Conservation (phyloP, 2,329 filamentous ascomycete species). For the Akanthomyces uredinophilus region DNA sequence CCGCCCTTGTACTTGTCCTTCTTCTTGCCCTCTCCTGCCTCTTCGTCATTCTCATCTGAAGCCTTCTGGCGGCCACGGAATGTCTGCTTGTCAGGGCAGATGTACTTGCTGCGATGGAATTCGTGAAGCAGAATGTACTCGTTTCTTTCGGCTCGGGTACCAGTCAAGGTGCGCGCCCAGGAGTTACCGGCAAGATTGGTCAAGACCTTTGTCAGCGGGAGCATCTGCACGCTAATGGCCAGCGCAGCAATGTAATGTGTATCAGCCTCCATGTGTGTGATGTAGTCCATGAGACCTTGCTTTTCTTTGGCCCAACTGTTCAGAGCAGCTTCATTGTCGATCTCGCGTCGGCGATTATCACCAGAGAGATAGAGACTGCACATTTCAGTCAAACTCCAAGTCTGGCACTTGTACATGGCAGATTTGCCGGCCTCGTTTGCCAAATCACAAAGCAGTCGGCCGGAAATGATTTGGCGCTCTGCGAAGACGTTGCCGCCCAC, state of each 20-base stretch:
- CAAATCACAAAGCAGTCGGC: conserved; percentile 85
- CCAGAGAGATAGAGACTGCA: conserved; percentile 80
- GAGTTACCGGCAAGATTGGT: conserved; percentile 97
- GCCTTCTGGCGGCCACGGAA: conserved; percentile 69
- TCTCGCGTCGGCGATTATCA: conserved; percentile 67
- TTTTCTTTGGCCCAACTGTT: conserved; percentile 76
- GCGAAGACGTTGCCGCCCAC: conserved; percentile 87
- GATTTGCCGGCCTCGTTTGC: conserved; percentile 97
- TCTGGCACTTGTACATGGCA: conserved; percentile 93
- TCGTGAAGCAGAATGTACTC: conserved; percentile 99
- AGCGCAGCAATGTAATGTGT: conserved; percentile 94
- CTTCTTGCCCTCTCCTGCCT: conserved; percentile 75
- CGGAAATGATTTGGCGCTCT: conserved; percentile 83
- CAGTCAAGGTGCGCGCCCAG: conserved; percentile 92
- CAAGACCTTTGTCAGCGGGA: conserved; percentile 88
- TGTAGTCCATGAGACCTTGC: conserved; percentile 84
- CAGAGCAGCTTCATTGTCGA: conserved; percentile 83
- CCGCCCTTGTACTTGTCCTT: conserved; percentile 99
- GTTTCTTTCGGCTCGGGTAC: conserved; percentile 93
- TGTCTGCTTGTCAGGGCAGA: conserved; percentile 90
- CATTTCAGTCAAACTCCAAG: conserved; percentile 98
- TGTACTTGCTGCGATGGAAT: conserved; percentile 94
- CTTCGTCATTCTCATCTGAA: conserved; percentile 70
- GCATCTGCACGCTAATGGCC: conserved; percentile 81
- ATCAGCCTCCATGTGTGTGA: conserved; percentile 90